A percentile compares a stretch with the other conserved stretches of the same genome.
phyloP scores from a whole-genome alignment of 2,329 filamentous ascomycete genomes.

The Paecilomyces sp. region DNA sequence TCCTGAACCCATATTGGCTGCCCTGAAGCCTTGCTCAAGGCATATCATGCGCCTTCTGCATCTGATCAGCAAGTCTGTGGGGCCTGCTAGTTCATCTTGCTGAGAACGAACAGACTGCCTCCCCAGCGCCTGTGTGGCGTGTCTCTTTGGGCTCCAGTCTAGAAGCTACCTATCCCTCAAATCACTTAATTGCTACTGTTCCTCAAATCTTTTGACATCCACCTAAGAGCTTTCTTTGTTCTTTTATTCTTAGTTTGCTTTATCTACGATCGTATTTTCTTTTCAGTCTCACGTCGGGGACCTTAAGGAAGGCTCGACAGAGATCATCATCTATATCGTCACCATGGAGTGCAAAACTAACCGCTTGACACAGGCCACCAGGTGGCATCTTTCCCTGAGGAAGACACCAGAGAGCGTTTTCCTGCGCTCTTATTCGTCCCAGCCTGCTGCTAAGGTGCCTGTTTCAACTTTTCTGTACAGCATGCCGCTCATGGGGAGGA shows the following conservation, averaged over 20 bases:
- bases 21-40: not conserved
- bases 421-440: conserved; percentile 2
- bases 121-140: not conserved
- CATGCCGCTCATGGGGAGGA: conserved; percentile 25
- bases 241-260: not conserved
- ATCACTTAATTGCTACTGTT: not conserved
- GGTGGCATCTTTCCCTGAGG: conserved; percentile 1
- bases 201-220: not conserved
- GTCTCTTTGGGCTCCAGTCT: not conserved
- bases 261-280: not conserved
- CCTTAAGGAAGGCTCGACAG: too few relatives aligned
- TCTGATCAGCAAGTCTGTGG: not conserved
- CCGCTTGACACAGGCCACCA: conserved; percentile 5
- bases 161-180: not conserved
- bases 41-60: not conserved
- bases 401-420: not conserved
- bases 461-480: conserved; percentile 4
- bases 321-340: not conserved
- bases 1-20: not conserved
- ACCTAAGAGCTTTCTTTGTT: not conserved
- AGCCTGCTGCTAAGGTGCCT: conserved; percentile 7
- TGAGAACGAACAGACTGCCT: not conserved
- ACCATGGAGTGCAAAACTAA: conserved; percentile 11
- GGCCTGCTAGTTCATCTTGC: not conserved
- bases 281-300: not conserved